Base-by-base conservation (phyloP, 208 protist genomes). In the Trypanosoma avium region DNA sequence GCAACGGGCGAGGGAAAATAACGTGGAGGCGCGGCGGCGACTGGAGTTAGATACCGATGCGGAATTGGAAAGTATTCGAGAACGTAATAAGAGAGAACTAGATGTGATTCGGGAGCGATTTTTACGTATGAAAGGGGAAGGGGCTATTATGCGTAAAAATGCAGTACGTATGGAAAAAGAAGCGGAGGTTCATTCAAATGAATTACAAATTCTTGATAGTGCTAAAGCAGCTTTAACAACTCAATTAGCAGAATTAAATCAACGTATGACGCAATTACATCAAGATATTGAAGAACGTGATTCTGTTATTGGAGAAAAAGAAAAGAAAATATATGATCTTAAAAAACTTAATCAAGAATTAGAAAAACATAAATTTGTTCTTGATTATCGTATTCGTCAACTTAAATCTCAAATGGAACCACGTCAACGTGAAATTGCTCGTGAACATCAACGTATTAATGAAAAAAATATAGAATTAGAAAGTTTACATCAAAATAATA, bases 331-430 rank as follows among this genome's bases (percentile, higher is more conserved):
- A 50, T 98, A 98, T 80, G 91, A 97, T 27, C 84, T 99, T 36
- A 98, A 98, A 79, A 98, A 97, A 78, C 97, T 97, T 63, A 99
- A 99, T 75, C 97, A 99, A 75, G 96, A 99, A 78, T 78, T 99
- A 45, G 97, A 99, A 65, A 99, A 99, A 73, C 97, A 98, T 86
- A 98, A 98, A 70, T 99, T 98, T 79, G 98, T 99, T 24, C 86
- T 99, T 4, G 97, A 99, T 73, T 96, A 98, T 81, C 98, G 97
- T 73, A 99, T 99, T 68, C 93, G 95, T 19, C 94, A 98, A 81
- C 84, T 99, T 26, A 98, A 98, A 73, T 92, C 91, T 61, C 97
- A 99, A 82, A 99, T 98, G 63, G 96, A 98, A 79, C 97, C 97
- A 35, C 84, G 95, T 63, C 96, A 99, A 73, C 73, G 89, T 26